Evolutionary conservation across 2,329 filamentous ascomycete genomes (phyloP).

Genomic region (Thermothelomyces thermophilus): DNA sequence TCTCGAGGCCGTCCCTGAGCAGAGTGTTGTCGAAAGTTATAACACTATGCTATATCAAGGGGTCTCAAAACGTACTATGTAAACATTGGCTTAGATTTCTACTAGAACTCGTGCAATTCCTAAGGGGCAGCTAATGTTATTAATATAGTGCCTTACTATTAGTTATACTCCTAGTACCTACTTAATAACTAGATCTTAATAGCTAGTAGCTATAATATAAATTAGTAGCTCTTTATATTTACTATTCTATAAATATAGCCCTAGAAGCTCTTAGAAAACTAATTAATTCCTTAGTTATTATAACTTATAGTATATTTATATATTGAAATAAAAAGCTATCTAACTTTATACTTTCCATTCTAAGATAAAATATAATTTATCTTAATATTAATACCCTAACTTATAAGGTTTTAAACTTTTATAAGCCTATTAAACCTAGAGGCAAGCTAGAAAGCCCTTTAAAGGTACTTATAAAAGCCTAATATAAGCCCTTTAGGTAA

Average conservation of each 20-base stretch:
- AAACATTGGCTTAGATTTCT: no score
- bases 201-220: not conserved
- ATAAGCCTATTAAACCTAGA: no score
- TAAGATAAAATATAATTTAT: not conserved
- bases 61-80: no score
- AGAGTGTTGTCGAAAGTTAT: no score
- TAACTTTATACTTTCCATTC: no score
- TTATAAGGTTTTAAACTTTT: not conserved
- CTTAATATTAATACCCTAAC: not conserved
- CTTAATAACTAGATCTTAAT: not conserved
- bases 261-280: not conserved
- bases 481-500: not conserved
- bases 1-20: no score
- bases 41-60: no score
- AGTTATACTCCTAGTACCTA: not conserved
- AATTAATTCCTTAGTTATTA: not conserved
- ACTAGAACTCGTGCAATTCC: no score
- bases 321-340: not conserved
- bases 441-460: no score
- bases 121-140: constrained; percentile 11
- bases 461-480: not conserved
- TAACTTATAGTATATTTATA: not conserved
- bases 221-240: not conserved
- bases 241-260: not conserved
- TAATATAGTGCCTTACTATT: not conserved